Percentiles rank a stretch among this genome's conserved stretches.
Evolutionary conservation across 2,329 filamentous ascomycete genomes (phyloP).

Genomic region (Trichoderma endophyticum): DNA sequence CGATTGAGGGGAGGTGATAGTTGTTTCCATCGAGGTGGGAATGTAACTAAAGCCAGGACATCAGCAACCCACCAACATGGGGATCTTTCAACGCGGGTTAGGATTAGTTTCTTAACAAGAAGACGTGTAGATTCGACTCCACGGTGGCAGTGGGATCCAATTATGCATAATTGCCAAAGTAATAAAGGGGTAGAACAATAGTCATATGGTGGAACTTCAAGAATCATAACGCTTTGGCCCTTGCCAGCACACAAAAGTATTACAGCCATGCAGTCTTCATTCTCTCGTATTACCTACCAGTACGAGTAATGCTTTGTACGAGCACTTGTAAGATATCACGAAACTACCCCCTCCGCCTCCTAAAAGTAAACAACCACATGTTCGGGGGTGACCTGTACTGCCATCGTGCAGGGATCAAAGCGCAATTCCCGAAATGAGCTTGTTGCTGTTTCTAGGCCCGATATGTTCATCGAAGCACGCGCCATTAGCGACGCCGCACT

Average conservation of each 20-base stretch:
- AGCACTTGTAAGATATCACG: neutral
- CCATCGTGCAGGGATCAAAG: neutral
- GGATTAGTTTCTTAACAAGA: neutral
- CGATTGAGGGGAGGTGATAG: neutral
- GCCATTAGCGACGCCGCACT: neutral
- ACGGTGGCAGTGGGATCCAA: neutral
- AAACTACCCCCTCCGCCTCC: neutral
- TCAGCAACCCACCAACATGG: neutral
- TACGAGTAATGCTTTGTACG: neutral
- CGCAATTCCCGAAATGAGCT: conserved; percentile 9
- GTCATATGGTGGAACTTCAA: neutral
- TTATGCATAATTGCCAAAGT: neutral
- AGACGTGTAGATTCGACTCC: neutral
- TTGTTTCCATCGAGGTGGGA: neutral
- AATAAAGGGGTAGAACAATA: neutral
- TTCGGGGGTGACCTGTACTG: neutral
- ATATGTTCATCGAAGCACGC: neutral
- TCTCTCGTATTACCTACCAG: neutral
- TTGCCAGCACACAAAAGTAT: neutral
- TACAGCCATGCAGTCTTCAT: neutral
- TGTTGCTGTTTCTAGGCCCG: neutral
- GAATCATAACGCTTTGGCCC: neutral
- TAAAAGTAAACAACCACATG: neutral
- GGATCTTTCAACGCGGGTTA: neutral
- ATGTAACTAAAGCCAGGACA: neutral